phyloP scores from a whole-genome alignment of 179 eudicot species.

The Monotropa hypopitys region DNA sequence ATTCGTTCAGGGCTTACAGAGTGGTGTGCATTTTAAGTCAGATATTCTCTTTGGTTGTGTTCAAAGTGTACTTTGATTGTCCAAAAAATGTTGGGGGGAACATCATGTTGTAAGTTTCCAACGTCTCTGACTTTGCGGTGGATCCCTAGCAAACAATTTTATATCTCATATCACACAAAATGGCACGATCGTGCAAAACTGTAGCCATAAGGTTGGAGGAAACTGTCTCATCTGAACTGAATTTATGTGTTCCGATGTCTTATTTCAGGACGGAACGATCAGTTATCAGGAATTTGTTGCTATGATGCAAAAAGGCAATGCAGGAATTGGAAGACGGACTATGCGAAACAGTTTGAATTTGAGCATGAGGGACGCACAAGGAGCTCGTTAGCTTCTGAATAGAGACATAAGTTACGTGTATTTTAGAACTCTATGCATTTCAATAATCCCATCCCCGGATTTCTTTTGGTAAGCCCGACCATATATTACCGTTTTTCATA shows the following conservation, averaged over 20 bases:
- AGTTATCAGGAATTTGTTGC: conserved; percentile 80
- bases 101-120: neutral
- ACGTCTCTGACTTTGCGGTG: neutral
- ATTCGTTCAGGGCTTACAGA: neutral
- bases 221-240: neutral
- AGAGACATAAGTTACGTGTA: conserved; percentile 8
- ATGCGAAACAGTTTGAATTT: conserved; percentile 64
- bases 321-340: conserved; percentile 62
- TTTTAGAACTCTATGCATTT: neutral
- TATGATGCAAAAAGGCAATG: conserved; percentile 80
- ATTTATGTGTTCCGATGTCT: neutral
- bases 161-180: neutral
- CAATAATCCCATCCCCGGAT: neutral
- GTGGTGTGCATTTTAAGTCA: neutral
- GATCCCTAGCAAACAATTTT: neutral
- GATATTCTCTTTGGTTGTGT: neutral
- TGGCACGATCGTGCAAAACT: neutral
- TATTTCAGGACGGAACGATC: conserved; percentile 60
- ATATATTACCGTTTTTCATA: neutral
- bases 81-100: neutral
- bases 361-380: conserved; percentile 62
- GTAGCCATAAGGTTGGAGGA: neutral
- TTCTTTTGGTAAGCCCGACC: neutral
- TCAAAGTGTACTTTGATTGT: neutral
- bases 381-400: conserved; percentile 23